Base-by-base conservation (phyloP, 2,329 filamentous ascomycete species). In the Gliomastix tumulicola region DNA sequence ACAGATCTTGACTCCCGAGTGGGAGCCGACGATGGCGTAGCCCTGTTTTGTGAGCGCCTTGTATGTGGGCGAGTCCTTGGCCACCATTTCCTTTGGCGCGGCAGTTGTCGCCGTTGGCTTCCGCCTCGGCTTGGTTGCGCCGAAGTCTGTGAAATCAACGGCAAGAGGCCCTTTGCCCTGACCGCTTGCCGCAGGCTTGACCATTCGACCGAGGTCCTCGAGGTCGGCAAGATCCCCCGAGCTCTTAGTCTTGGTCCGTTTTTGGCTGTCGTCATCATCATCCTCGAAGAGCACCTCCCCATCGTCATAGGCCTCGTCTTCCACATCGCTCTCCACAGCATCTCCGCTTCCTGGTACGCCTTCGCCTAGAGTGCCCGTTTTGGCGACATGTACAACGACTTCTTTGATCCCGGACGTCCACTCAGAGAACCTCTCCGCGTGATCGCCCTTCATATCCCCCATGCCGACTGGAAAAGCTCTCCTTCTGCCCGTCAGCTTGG, bases 1-100 rank as follows among this genome's bases (percentile, higher is more conserved):
- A 56, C 90, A 98, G 50, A 96, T 95, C 62, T 97, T 97, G 46
- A 97, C 90, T 21, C 90, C 90, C 0, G 88, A 94, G 63, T 97
- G 92, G 1, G 87, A 90, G 36, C 92, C 92, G 25, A 98, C 84
- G 40, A 97, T 96, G 2, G 85, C 82, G 57, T 97, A 97, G 19
- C 90, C 90, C 68, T 98, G 90, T 57, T 97, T 98, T 2, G 90
- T 97, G 30, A 97, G 75, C 15, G 90, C 77, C 11, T 79, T 73
- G 53, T 94, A 88, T 0, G 92, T 97, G 0, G 92, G 90, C 2
- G 90, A 95, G 41, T 80, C 79, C 44, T 82, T 84, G 8, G 92
- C 88, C 1, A 97, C 92, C 92, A 98, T 98, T 54, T 94, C 86
- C 58, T 96, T 96, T 35, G 75, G 63, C 5, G 66, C 59, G 12